Evolutionary conservation across 1,284 basidiomycete genomes (phyloP).

Genomic region (Trichosporon asahii): DNA sequence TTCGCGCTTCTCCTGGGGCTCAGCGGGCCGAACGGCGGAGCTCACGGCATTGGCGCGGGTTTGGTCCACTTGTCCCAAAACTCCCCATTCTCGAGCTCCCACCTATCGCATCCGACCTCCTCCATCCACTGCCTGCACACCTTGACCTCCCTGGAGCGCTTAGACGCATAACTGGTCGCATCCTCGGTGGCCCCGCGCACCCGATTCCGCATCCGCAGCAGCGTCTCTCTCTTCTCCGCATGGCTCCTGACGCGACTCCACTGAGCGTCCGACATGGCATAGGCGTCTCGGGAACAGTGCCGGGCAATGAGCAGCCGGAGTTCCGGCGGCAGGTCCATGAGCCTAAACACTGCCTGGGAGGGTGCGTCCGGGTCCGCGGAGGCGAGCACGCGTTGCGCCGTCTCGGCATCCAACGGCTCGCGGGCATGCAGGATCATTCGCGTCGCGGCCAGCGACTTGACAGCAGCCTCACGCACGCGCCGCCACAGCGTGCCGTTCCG

Average conservation of each 20-base stretch:
- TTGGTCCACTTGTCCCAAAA: slow-evolving; percentile 15
- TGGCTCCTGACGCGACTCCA: slow-evolving; percentile 34
- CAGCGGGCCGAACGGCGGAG: too few species aligned
- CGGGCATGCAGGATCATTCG: slow-evolving; percentile 42
- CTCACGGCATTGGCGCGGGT: not conserved
- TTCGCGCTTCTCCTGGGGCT: too few species aligned
- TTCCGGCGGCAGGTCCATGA: slow-evolving; percentile 44
- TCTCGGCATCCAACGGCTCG: slow-evolving; percentile 22
- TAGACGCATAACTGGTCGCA: slow-evolving; percentile 18
- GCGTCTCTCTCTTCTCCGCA: slow-evolving; percentile 26
- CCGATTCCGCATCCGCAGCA: slow-evolving; percentile 19
- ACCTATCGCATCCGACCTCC: slow-evolving; percentile 37
- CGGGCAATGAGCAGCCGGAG: slow-evolving; percentile 38
- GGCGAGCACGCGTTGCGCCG: slow-evolving; percentile 27
- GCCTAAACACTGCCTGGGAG: slow-evolving; percentile 24
- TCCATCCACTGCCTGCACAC: slow-evolving; percentile 37
- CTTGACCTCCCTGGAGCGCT: slow-evolving; percentile 22
- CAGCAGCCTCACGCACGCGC: slow-evolving; percentile 32
- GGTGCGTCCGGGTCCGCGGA: not conserved
- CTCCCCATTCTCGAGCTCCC: slow-evolving; percentile 32
- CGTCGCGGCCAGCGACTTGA: slow-evolving; percentile 27
- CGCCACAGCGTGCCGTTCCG: slow-evolving; percentile 39
- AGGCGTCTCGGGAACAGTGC: slow-evolving; percentile 33
- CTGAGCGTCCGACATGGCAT: slow-evolving; percentile 40
- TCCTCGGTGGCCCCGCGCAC: slow-evolving; percentile 16